Evolutionary conservation across 2,329 filamentous ascomycete genomes (phyloP), one percentile per base, ranked within the genome.

Genomic region (Arthrobotrys musiformis): DNA sequence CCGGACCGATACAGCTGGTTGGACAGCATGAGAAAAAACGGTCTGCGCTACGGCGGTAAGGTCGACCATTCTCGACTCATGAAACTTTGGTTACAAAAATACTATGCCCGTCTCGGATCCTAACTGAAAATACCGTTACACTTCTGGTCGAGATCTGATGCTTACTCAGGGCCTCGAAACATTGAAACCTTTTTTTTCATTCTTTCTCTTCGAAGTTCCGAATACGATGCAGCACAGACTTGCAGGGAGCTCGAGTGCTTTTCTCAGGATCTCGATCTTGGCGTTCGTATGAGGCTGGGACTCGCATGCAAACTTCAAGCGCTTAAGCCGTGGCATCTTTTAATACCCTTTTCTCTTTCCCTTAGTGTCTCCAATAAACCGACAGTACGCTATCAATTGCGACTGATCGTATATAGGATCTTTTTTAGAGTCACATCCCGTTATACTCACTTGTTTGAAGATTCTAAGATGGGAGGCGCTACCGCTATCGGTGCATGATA

Each of bases 61-160:
- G 52, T 56, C 1, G 9, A 37, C 26, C 17, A 11, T 24, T 17
- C n/a, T 58, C 52, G 54, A 58, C 54, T 24, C n/a, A 17, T 58
- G 54, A 58, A 58, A 58, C 54, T 58, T 37, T 22, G 54, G 19
- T 58, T 40, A 58, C 54, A 58, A 58, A 58, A 58, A 58, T 58
- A 58, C 33, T 58, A 40, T 17, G 15, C 30, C n/a, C 19, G 17
- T 56, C 17, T 19, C 13, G n/a, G 13, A 26, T 30, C 48, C 24
- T 30, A 52, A 11, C 7, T 11, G 17, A 26, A 5, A 6, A 1
- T 48, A 26, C 22, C 44, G 44, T 48, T 48, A 15, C 44, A 26
- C 22, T 15, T 46, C n/a, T 8, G 13, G 44, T 24, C 19, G 11
- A 24, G 44, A 24, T 15, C n/a, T 42, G 17, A 48, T 9, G 13